Conservation (phyloP, 768 basidiomycete genomes). For the Amanita rimosa region DNA sequence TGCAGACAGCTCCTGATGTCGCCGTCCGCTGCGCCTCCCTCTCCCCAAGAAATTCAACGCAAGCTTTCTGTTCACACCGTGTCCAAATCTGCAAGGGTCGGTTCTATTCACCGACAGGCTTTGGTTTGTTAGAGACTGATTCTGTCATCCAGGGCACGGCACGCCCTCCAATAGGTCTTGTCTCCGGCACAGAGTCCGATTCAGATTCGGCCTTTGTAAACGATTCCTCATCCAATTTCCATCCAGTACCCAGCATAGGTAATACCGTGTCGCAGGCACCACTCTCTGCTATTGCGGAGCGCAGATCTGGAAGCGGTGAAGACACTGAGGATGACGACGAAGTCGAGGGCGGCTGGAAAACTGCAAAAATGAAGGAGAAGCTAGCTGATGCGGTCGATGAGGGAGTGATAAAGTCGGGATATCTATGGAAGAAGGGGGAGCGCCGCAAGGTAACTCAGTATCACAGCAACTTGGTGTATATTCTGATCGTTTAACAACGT, state of each 20-base stretch:
- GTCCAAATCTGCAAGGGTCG: slow-evolving; percentile 39
- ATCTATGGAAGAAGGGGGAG: slow-evolving; percentile 97
- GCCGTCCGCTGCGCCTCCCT: slow-evolving; percentile 51
- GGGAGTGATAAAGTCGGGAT: slow-evolving; percentile 80
- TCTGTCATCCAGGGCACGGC: slow-evolving; percentile 9
- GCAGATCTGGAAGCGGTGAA: slow-evolving; percentile 57
- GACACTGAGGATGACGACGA: slow-evolving; percentile 73
- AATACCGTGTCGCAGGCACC: slow-evolving; percentile 32
- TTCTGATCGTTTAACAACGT: background rate
- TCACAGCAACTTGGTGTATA: slow-evolving; percentile 1
- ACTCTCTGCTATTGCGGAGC: slow-evolving; percentile 70
- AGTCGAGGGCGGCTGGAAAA: slow-evolving; percentile 55
- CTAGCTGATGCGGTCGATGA: slow-evolving; percentile 46
- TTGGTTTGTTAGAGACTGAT: background rate
- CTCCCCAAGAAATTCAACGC: slow-evolving; percentile 77
- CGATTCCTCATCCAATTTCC: slow-evolving; percentile 33
- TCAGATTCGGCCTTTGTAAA: slow-evolving; percentile 62
- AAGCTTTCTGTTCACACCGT: slow-evolving; percentile 73
- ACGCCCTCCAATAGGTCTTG: slow-evolving; percentile 16
- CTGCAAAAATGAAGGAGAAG: slow-evolving; percentile 30
- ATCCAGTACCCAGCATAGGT: slow-evolving; percentile 13
- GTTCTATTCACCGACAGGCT: slow-evolving; percentile 3
- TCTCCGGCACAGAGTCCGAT: slow-evolving; percentile 80
- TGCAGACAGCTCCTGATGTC: slow-evolving; percentile 18
- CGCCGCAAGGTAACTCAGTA: slow-evolving; percentile 75